Evolutionary conservation across 2,329 filamentous ascomycete species (phyloP).

Genomic region (Monosporascus sp.): DNA sequence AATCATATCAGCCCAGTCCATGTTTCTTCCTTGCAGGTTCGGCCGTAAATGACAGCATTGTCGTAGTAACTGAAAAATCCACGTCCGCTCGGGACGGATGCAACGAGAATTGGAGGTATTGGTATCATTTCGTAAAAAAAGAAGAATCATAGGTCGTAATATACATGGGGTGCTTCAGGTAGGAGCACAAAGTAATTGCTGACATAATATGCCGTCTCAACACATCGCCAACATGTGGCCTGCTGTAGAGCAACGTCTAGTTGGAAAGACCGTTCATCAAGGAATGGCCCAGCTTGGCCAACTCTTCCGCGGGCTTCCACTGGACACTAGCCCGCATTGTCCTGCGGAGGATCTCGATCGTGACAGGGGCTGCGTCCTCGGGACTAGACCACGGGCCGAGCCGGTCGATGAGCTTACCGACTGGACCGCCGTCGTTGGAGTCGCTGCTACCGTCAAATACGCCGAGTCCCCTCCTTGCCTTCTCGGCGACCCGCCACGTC

Average conservation of each 20-base stretch:
- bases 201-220: no score
- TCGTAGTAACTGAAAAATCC: no score
- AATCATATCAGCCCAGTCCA: no score
- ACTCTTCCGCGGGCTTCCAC: conserved; percentile 24
- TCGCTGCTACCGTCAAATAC: conserved; percentile 16
- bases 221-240: no score
- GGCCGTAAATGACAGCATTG: no score
- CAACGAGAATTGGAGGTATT: no score
- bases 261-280: conserved; percentile 15
- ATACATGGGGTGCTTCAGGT: no score
- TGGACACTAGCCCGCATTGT: conserved; percentile 17
- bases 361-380: conserved; percentile 23
- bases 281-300: conserved; percentile 16
- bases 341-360: conserved; percentile 23
- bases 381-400: conserved; percentile 26
- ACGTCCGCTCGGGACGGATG: no score
- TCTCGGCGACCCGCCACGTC: conserved; percentile 21
- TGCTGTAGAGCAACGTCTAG: neutral
- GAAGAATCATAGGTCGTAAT: no score
- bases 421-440: conserved; percentile 21
- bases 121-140: no score
- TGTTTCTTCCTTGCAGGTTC: no score
- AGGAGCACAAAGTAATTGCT: no score
- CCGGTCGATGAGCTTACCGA: conserved; percentile 28
- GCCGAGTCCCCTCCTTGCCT: conserved; percentile 19